Conservation (phyloP, 805 yeast species). For the Candida odintsovae region DNA sequence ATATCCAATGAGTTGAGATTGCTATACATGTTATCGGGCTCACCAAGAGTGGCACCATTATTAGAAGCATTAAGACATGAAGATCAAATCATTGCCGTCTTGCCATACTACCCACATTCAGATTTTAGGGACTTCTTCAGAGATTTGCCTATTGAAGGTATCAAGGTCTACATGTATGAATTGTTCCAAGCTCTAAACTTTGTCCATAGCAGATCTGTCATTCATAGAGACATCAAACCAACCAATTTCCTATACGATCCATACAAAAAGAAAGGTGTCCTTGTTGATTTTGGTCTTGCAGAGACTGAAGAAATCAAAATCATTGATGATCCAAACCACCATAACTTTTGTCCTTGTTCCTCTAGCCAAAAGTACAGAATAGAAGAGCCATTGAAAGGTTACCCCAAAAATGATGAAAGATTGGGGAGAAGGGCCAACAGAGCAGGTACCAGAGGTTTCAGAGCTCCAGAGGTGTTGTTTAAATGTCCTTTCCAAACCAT, state of each 20-base stretch:
- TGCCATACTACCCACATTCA: slow-evolving; percentile 86
- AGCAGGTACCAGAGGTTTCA: slow-evolving; percentile 89
- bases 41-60: slow-evolving; percentile 77
- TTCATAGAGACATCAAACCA: slow-evolving; percentile 77
- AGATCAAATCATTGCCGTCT: slow-evolving; percentile 89
- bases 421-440: slow-evolving; percentile 91
- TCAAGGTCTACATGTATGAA: slow-evolving; percentile 75
- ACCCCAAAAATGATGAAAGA: slow-evolving; percentile 81
- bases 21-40: slow-evolving; percentile 61
- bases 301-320: slow-evolving; percentile 36
- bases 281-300: slow-evolving; percentile 77
- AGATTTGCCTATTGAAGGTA: slow-evolving; percentile 72
- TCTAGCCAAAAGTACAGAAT: slow-evolving; percentile 24
- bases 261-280: slow-evolving; percentile 47
- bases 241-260: slow-evolving; percentile 60
- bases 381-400: slow-evolving; percentile 45
- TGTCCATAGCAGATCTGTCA: slow-evolving; percentile 62
- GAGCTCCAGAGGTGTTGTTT: slow-evolving; percentile 68
- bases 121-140: slow-evolving; percentile 86
- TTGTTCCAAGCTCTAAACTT: slow-evolving; percentile 65
- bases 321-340: slow-evolving; percentile 20
- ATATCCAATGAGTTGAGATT: slow-evolving; percentile 83
- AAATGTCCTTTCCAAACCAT: slow-evolving; percentile 52
- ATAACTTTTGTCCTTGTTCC: slow-evolving; percentile 50
- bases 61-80: slow-evolving; percentile 81